Percentiles rank a stretch among this genome's conserved stretches.
These are phyloP conservation scores for Trypanosoma boissoni DNA, from an alignment of 208 protist species.

Conservation along the genomic window DNA sequence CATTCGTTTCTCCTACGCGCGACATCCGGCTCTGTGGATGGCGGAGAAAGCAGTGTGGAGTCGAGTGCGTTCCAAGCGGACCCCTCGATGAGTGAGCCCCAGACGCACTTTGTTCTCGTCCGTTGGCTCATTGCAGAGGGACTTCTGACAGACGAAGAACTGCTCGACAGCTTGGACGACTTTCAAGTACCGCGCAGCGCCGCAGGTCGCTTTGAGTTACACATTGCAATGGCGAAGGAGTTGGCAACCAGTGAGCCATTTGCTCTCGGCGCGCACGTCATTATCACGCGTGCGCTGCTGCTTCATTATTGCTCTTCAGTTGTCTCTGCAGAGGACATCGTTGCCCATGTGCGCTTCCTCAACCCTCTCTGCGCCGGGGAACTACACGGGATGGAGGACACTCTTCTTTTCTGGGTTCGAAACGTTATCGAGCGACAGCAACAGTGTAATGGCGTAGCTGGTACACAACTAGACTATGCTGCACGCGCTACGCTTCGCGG, in stretches of 20 bases:
- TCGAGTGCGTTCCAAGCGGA: constrained; percentile 8
- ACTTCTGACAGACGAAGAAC: constrained; percentile 26
- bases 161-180: constrained; percentile 15
- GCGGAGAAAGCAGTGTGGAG: constrained; percentile 25
- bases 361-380: constrained; percentile 3
- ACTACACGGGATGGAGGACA: constrained; percentile 26
- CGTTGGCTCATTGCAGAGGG: constrained; percentile 27
- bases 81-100: constrained; percentile 8
- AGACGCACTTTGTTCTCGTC: constrained; percentile 26
- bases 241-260: constrained; percentile 46
- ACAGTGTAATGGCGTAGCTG: too few species aligned
- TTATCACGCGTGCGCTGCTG: constrained; percentile 54
- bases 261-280: constrained; percentile 54
- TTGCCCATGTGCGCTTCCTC: constrained; percentile 35
- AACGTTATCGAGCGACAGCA: constrained; percentile 20
- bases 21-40: constrained; percentile 15
- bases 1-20: constrained; percentile 58
- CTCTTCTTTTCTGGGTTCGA: constrained; percentile 34
- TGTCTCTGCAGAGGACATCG: constrained; percentile 33
- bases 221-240: constrained; percentile 29
- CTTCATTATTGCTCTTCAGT: constrained; percentile 47
- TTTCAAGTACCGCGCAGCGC: neutral
- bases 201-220: constrained; percentile 21
- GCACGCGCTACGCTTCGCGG: neutral
- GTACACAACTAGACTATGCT: constrained; percentile 9